Percentiles rank a stretch among this genome's conserved stretches.
phyloP scores from a whole-genome alignment of 805 yeast genomes.

The Yarrowia keelungensis region DNA sequence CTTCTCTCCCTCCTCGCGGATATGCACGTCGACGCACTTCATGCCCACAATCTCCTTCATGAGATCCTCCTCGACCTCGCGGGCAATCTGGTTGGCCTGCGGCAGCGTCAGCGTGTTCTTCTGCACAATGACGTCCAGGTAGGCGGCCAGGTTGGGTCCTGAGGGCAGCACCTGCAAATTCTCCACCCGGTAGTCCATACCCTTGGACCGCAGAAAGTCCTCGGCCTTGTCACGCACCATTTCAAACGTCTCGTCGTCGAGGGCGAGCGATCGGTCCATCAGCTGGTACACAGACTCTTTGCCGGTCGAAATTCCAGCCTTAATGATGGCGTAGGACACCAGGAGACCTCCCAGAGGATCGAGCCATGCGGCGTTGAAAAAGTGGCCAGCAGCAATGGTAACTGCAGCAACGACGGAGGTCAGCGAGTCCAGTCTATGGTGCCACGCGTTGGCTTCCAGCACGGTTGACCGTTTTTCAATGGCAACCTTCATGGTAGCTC shows the following conservation, averaged over 20 bases:
- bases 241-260: conserved; percentile 38
- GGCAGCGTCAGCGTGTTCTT: conserved; percentile 10
- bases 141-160: conserved; percentile 38
- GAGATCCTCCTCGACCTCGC: conserved; percentile 16
- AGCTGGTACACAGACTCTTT: conserved; percentile 74
- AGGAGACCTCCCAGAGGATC: conserved; percentile 92
- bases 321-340: conserved; percentile 80
- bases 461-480: conserved; percentile 81
- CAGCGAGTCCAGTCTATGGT: conserved; percentile 91
- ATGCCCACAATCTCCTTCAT: conserved; percentile 22
- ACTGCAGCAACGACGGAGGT: conserved; percentile 90
- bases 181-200: conserved; percentile 7
- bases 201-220: conserved; percentile 17
- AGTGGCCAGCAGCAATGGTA: conserved; percentile 85
- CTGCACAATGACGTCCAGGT: conserved; percentile 8
- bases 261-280: conserved; percentile 56
- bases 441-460: conserved; percentile 97
- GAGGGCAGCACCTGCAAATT: conserved; percentile 39
- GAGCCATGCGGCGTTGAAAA: conserved; percentile 78
- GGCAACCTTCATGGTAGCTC: conserved; percentile 83
- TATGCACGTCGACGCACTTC: conserved; percentile 38
- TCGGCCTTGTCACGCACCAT: conserved; percentile 38
- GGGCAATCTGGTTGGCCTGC: conserved; percentile 28
- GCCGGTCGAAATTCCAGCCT: conserved; percentile 83
- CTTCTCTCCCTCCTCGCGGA: conserved; percentile 32